These are phyloP conservation scores for Rosellinia necatrix DNA, from an alignment of 2,329 filamentous ascomycete genomes.

Conservation along the genomic window DNA sequence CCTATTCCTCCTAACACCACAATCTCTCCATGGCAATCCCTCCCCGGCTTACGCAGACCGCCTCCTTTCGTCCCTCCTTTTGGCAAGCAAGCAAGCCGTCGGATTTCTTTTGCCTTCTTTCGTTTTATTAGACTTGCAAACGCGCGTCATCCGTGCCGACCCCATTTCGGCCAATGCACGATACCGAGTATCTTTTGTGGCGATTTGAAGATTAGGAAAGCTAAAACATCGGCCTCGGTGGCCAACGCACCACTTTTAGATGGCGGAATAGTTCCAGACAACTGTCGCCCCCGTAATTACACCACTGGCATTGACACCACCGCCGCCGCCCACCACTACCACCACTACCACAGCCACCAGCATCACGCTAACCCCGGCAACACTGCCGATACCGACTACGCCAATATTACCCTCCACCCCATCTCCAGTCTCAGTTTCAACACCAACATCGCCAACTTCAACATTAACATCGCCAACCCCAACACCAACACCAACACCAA, in stretches of 20 bases:
- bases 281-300: neutral
- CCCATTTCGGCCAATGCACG: neutral
- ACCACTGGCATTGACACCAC: neutral
- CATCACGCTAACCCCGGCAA: neutral
- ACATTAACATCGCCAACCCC: no score
- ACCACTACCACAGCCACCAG: neutral
- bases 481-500: neutral
- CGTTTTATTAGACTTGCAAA: neutral
- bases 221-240: conserved; percentile 21
- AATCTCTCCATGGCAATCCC: no score
- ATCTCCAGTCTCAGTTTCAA: no score
- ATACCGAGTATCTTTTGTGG: neutral
- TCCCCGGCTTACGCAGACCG: neutral
- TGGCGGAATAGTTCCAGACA: conserved; percentile 10
- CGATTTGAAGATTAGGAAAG: conserved; percentile 9
- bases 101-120: neutral
- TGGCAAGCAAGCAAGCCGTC: neutral
- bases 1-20: no score
- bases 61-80: conserved; percentile 2
- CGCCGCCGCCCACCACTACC: neutral
- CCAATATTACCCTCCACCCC: neutral
- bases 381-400: neutral
- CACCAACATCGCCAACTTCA: no score
- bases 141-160: neutral
- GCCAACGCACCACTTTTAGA: conserved; percentile 18